Evolutionary conservation across 2,329 filamentous ascomycete species (phyloP).

Genomic region (Microcyclospora tardicrescens): DNA sequence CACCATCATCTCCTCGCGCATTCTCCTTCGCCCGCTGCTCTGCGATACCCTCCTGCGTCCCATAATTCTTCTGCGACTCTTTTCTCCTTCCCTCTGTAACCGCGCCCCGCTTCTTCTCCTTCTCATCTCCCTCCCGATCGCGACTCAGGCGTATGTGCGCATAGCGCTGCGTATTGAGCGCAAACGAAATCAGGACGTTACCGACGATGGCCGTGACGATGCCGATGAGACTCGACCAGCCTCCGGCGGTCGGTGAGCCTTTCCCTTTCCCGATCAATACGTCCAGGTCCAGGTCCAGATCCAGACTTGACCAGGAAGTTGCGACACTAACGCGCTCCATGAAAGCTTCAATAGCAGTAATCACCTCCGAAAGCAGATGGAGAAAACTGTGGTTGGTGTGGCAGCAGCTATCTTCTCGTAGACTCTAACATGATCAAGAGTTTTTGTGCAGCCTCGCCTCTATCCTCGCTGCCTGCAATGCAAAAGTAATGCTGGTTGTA

Average conservation of each 20-base stretch:
- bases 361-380: too few relatives aligned
- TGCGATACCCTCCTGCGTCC: constrained; percentile 25
- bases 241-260: constrained; percentile 4
- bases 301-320: too few relatives aligned
- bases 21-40: constrained; percentile 19
- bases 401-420: too few relatives aligned
- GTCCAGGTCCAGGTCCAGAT: too few relatives aligned
- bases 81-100: constrained; percentile 10
- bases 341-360: too few relatives aligned
- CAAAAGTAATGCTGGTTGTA: too few relatives aligned
- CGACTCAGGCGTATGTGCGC: constrained; percentile 75
- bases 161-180: constrained; percentile 91
- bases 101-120: constrained; percentile 20
- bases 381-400: too few relatives aligned
- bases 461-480: too few relatives aligned
- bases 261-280: too few relatives aligned
- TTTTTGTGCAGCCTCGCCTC: too few relatives aligned
- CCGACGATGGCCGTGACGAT: constrained; percentile 86
- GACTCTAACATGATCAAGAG: too few relatives aligned
- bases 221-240: constrained; percentile 88
- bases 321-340: too few relatives aligned
- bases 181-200: constrained; percentile 87
- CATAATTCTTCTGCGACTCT: constrained; percentile 28
- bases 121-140: constrained; percentile 40
- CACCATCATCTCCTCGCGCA: constrained; percentile 5